Conservation (phyloP, 345 rosid genomes). For the Populus tremula region DNA sequence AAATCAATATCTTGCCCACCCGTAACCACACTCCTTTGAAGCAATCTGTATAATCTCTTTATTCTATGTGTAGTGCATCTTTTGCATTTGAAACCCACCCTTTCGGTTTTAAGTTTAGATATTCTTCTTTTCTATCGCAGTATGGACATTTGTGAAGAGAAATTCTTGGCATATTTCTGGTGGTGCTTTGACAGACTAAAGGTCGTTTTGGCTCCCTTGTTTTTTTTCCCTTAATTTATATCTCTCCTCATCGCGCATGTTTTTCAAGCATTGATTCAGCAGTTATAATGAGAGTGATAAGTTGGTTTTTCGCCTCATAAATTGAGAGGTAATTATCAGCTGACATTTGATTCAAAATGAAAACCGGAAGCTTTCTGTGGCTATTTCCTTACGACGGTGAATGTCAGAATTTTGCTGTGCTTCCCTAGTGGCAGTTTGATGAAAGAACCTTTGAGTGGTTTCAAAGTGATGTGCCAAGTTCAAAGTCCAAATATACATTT, state of each 20-base stretch:
- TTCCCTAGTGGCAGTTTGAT: not conserved
- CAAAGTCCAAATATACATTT: not conserved
- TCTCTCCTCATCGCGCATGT: no score
- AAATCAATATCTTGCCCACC: not conserved
- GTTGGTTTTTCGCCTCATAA: not conserved
- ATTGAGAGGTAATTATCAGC: not conserved
- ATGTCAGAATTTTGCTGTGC: not conserved
- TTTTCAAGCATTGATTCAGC: not conserved
- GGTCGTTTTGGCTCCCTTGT: slow-evolving; percentile 35
- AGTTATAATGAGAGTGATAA: not conserved
- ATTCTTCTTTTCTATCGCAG: slow-evolving; percentile 48
- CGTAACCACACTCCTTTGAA: not conserved
- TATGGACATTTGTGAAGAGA: slow-evolving; percentile 73
- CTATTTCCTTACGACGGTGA: not conserved
- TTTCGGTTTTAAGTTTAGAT: not conserved
- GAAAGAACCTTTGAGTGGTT: not conserved
- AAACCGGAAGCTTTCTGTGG: not conserved
- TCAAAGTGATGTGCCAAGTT: not conserved
- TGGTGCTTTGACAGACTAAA: slow-evolving; percentile 87
- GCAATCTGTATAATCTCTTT: not conserved
- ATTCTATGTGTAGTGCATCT: not conserved
- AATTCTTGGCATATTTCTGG: slow-evolving; percentile 91
- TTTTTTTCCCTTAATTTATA: not conserved
- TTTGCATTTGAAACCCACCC: slow-evolving; percentile 2
- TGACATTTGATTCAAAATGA: not conserved